Evolutionary conservation across 345 rosid genomes (phyloP).

Genomic region (Euphorbia pulcherrima): DNA sequence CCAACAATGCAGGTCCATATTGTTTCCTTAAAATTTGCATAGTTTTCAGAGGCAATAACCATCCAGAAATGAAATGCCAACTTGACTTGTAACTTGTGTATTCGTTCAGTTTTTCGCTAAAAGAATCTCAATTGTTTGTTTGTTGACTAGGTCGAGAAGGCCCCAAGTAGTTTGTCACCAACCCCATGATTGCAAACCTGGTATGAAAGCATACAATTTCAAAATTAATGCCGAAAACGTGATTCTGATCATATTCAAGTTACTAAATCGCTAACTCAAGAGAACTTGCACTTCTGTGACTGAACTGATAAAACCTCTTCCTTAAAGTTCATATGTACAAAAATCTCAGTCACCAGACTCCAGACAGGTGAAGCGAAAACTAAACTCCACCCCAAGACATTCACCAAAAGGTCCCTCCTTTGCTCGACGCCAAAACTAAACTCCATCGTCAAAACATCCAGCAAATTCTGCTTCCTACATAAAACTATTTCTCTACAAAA

Average conservation of each 20-base stretch:
- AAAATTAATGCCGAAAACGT: not conserved
- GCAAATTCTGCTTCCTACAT: not conserved
- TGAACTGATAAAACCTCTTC: not conserved
- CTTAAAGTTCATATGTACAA: not conserved
- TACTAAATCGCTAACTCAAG: not conserved
- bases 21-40: not conserved
- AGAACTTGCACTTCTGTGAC: not conserved
- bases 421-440: too few species aligned
- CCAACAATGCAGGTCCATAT: not conserved
- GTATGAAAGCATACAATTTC: slow-evolving; percentile 3
- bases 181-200: slow-evolving; percentile 98
- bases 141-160: slow-evolving; percentile 63
- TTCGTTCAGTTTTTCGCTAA: not conserved
- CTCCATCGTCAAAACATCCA: not conserved
- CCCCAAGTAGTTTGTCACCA: slow-evolving; percentile 89
- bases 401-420: not conserved
- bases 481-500: not conserved
- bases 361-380: not conserved
- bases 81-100: not conserved
- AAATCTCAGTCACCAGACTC: not conserved
- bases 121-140: slow-evolving; percentile 31
- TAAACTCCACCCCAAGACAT: not conserved
- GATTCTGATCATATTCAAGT: not conserved
- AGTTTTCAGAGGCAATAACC: not conserved
- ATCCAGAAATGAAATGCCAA: not conserved